Conservation (phyloP, 495 filamentous ascomycete genomes). For the Lindgomyces ingoldianus region DNA sequence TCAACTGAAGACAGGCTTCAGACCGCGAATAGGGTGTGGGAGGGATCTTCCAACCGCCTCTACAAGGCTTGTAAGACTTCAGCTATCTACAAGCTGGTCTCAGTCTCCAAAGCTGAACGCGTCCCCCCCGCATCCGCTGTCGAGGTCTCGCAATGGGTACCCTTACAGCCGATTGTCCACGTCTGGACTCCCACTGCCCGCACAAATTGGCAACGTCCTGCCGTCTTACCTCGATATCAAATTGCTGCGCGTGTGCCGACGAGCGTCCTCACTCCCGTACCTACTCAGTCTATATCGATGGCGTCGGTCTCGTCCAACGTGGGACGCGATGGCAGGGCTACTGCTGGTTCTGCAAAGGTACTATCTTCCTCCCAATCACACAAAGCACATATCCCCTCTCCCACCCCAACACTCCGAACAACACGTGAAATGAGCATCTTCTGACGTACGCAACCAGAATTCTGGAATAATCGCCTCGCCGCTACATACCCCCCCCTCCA, state of each 20-base stretch:
- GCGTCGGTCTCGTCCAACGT: conserved; percentile 48
- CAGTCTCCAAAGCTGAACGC: too few species aligned
- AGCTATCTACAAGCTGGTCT: too few species aligned
- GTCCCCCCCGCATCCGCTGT: too few species aligned
- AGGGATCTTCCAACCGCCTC: too few species aligned
- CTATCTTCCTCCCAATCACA: background rate
- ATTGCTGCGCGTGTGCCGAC: conserved; percentile 51
- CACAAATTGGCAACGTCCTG: conserved; percentile 52
- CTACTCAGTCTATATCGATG: conserved; percentile 49
- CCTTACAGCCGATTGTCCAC: conserved; percentile 44
- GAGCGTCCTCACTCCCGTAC: conserved; percentile 44
- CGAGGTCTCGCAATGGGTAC: too few species aligned
- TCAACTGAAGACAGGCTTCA: too few species aligned
- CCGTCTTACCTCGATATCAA: conserved; percentile 46
- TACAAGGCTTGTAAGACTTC: too few species aligned
- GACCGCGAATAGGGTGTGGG: too few species aligned
- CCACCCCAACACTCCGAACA: background rate
- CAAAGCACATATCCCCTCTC: background rate
- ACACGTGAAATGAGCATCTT: background rate
- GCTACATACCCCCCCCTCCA: conserved; percentile 38
- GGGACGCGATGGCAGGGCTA: conserved; percentile 51
- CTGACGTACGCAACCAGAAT: conserved; percentile 41
- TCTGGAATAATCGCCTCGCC: conserved; percentile 48
- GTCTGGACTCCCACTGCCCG: conserved; percentile 45
- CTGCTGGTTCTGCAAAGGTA: conserved; percentile 52